Evolutionary conservation across 192 early-diverging fungal species (phyloP), one percentile per base, ranked within the genome.

Genomic region (Coemansia sp.): DNA sequence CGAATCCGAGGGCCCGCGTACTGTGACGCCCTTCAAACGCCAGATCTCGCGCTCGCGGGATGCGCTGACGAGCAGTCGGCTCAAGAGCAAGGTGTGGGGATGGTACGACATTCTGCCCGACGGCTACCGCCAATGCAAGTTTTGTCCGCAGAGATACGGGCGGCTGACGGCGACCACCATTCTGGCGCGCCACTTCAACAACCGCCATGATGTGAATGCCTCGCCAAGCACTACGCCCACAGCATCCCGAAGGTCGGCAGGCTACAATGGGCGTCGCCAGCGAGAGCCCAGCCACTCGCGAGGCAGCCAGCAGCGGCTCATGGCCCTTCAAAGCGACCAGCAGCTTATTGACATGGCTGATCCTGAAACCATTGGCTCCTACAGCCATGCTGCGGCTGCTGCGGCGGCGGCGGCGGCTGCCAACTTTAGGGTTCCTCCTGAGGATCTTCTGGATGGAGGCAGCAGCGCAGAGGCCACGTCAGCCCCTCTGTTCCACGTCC

Each of bases 71-170:
- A 70, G 62, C 68, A 74, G 69, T 42, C 67, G 81, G 23, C 70
- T 83, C 13, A 83, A 83, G 64, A 83, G 81, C 67, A 74, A 75
- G 41, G 81, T 83, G 37, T 83, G 81, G 81, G 69, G 62, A 37
- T 83, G 81, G 81, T 83, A 83, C 58, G 76, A 78, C 21, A 71
- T 83, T 47, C 18, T 74, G 48, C 44, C 69, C 12, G 81, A 83
- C 26, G 76, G 81, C 16, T 62, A 71, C 45, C 76, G 81, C 63
- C 76, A 78, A 63, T 83, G 81, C 63, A 65, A 58, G 53, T 83
- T 77, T 54, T 83, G 81, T 54, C 19, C 72, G 50, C 81, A 83
- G 52, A 71, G 67, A 41, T 83, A 83, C 63, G 76, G 81, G 32
- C 75, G 75, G 4, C 72, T 83, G 32, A 83, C 81, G 9, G 81